Evolutionary conservation across 257 asterid species (phyloP).

Genomic region (Ehretia macrophylla): DNA sequence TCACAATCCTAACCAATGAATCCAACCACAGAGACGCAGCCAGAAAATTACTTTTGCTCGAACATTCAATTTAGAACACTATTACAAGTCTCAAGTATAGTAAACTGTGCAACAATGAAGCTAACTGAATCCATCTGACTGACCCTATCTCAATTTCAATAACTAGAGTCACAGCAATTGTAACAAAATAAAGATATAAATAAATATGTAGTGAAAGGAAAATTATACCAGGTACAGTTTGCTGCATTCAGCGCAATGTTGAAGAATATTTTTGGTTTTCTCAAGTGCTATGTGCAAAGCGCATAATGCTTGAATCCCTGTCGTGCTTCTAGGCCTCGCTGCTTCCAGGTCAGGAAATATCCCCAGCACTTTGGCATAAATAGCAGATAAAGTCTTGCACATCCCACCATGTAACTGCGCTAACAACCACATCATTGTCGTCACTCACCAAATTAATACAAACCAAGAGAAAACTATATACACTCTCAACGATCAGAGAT

Average conservation of each 20-base stretch:
- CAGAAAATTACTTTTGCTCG: too few relatives aligned
- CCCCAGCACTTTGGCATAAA: conserved; percentile 71
- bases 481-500: conserved; percentile 1
- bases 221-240: conserved; percentile 87
- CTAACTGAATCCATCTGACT: too few relatives aligned
- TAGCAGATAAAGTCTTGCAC: conserved; percentile 77
- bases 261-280: conserved; percentile 90
- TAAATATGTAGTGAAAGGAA: not conserved
- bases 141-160: too few relatives aligned
- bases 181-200: not conserved
- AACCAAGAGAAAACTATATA: not conserved
- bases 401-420: conserved; percentile 92
- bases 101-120: too few relatives aligned
- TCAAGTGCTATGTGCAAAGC: conserved; percentile 97
- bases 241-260: conserved; percentile 92
- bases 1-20: not conserved
- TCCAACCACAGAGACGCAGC: too few relatives aligned
- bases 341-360: conserved; percentile 96
- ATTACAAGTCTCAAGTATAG: too few relatives aligned
- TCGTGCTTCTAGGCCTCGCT: conserved; percentile 94
- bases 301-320: conserved; percentile 98
- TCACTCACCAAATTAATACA: not conserved
- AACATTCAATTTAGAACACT: too few relatives aligned
- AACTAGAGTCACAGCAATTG: not conserved
- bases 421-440: conserved; percentile 20